phyloP scores from a whole-genome alignment of 345 rosid genomes.

The Garcia nutans region DNA sequence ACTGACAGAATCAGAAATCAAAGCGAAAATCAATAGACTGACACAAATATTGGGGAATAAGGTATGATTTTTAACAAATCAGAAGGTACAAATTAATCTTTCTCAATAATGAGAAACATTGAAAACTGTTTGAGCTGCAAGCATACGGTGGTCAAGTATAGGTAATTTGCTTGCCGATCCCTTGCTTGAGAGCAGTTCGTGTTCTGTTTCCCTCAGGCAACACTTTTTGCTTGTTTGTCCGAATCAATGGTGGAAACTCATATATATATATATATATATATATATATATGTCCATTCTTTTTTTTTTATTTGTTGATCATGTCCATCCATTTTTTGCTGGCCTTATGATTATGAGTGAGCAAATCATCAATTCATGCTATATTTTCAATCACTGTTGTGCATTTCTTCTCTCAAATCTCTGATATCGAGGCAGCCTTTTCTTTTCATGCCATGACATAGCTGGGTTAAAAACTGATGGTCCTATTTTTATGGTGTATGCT shows the following conservation, averaged over 20 bases:
- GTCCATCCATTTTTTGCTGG: not conserved
- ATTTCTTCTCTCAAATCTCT: not conserved
- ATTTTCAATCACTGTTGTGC: too few relatives aligned
- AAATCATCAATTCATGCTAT: not conserved
- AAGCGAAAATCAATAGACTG: slow-evolving; percentile 61
- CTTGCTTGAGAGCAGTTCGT: not conserved
- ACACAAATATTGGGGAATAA: slow-evolving; percentile 50
- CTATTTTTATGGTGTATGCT: too few relatives aligned
- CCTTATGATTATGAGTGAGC: not conserved
- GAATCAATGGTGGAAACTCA: not conserved
- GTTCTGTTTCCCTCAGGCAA: not conserved
- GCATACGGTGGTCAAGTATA: not conserved
- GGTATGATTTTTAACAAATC: slow-evolving; percentile 40
- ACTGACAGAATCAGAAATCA: slow-evolving; percentile 65
- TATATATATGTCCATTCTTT: too few relatives aligned
- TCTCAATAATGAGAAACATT: not conserved
- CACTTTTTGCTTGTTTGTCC: not conserved
- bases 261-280: not conserved
- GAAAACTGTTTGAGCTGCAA: not conserved
- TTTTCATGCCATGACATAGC: not conserved
- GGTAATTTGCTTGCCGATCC: not conserved
- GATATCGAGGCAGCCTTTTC: not conserved
- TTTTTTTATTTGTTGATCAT: not conserved
- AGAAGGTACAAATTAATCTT: not conserved
- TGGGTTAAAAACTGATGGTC: not conserved